These are phyloP conservation scores for Pelargonium myrrhifolium DNA, from an alignment of 441 rosid genomes.

Conservation along the genomic window DNA sequence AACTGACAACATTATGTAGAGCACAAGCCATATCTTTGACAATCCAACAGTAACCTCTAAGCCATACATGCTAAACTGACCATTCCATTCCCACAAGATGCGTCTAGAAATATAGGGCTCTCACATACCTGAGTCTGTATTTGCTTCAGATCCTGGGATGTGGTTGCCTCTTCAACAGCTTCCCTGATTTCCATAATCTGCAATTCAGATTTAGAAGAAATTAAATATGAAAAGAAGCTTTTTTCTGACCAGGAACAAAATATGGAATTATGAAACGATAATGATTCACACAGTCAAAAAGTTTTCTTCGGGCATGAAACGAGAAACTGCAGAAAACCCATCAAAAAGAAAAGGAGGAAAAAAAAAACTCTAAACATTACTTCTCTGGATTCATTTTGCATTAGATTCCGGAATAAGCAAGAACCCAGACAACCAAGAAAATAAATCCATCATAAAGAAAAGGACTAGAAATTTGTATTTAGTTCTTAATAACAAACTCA, in stretches of 20 bases:
- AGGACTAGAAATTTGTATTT: background rate
- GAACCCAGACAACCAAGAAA: background rate
- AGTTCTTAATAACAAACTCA: background rate
- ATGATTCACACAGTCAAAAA: background rate
- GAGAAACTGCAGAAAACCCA: background rate
- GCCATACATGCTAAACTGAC: background rate
- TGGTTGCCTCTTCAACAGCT: slow-evolving; percentile 73
- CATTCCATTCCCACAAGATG: background rate
- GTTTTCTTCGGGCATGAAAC: background rate
- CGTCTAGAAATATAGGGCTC: slow-evolving; percentile 19
- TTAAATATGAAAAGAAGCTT: background rate
- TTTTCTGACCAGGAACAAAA: background rate
- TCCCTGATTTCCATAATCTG: slow-evolving; percentile 95
- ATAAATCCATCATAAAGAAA: background rate
- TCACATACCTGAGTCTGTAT: slow-evolving; percentile 54
- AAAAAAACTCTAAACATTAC: too few species aligned
- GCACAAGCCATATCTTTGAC: background rate
- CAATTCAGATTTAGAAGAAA: slow-evolving; percentile 14
- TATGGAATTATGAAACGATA: slow-evolving; percentile 12
- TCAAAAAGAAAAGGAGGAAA: background rate
- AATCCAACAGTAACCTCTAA: background rate
- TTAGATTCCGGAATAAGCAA: background rate
- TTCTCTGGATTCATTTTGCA: background rate
- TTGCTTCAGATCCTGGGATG: slow-evolving; percentile 46
- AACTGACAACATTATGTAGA: background rate